A percentile compares a stretch with the other conserved stretches of the same genome.
Evolutionary conservation across 306 rosid genomes (phyloP).

Genomic region (Cajanus cajan): DNA sequence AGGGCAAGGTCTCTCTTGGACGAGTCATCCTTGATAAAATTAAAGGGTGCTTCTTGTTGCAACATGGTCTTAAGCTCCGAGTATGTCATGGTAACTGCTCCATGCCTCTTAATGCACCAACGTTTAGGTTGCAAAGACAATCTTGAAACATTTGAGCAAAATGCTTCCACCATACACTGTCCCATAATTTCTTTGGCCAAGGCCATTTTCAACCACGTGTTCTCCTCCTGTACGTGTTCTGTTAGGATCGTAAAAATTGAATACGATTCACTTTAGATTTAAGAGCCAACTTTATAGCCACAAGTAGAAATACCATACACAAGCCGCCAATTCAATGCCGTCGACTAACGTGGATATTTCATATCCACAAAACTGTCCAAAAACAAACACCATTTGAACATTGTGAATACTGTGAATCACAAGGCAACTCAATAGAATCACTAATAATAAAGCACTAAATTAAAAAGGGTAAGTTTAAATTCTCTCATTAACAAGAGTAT

Average conservation of each 20-base stretch:
- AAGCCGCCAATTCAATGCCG: too few relatives aligned
- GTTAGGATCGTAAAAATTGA: too few relatives aligned
- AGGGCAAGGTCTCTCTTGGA: background rate
- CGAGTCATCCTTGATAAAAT: background rate
- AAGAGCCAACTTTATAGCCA: background rate
- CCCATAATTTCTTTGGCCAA: constrained; percentile 23
- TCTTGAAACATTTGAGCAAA: background rate
- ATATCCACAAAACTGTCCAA: too few relatives aligned
- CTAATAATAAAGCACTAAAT: too few relatives aligned
- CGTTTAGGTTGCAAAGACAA: background rate
- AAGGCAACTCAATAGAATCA: too few relatives aligned
- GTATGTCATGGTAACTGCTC: background rate
- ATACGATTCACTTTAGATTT: too few relatives aligned
- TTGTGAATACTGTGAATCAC: too few relatives aligned
- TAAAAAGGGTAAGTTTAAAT: too few relatives aligned
- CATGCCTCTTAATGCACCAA: background rate
- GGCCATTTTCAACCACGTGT: background rate
- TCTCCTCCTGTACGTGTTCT: background rate
- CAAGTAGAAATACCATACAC: background rate
- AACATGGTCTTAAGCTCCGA: background rate
- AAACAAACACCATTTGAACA: too few relatives aligned
- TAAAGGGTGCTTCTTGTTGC: background rate
- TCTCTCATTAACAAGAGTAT: too few relatives aligned
- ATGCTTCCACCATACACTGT: background rate
- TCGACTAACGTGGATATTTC: too few relatives aligned